phyloP scores from a whole-genome alignment of 345 rosid genomes.

The Citrus sp. region DNA sequence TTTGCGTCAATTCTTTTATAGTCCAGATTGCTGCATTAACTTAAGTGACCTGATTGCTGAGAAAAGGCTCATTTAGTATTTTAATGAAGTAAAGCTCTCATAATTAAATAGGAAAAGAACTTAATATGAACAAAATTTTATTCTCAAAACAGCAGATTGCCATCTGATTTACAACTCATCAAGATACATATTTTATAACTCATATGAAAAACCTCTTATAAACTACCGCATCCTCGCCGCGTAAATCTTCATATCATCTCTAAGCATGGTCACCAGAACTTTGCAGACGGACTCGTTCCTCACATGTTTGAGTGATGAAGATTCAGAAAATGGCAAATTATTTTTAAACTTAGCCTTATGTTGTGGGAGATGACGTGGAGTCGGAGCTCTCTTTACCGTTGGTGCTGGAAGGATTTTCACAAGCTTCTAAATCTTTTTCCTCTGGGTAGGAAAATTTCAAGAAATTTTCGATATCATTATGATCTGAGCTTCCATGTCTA shows the following conservation, averaged over 20 bases:
- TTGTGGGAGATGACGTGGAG: not conserved
- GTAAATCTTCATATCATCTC: slow-evolving; percentile 17
- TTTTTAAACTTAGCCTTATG: not conserved
- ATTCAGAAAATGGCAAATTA: slow-evolving; percentile 23
- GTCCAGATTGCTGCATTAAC: not conserved
- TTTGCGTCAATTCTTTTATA: not conserved
- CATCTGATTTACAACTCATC: slow-evolving; percentile 3
- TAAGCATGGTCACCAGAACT: slow-evolving; percentile 27
- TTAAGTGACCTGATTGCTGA: not conserved
- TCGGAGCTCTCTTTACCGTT: not conserved
- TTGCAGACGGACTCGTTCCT: slow-evolving; percentile 21
- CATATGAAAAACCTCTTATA: not conserved
- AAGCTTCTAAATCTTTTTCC: slow-evolving; percentile 42
- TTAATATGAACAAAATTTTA: not conserved
- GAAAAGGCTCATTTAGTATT: not conserved
- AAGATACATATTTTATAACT: not conserved
- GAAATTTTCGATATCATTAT: slow-evolving; percentile 44
- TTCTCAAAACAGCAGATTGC: not conserved
- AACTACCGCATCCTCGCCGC: not conserved
- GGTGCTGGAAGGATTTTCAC: not conserved
- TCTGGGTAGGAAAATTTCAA: slow-evolving; percentile 31
- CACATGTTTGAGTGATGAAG: slow-evolving; percentile 24
- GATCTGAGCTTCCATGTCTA: slow-evolving; percentile 38
- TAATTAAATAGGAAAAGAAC: not conserved
- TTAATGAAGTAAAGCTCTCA: not conserved